These are phyloP conservation scores for Ophiostoma tasmaniense DNA, from an alignment of 2,329 filamentous ascomycete species.

Conservation along the genomic window DNA sequence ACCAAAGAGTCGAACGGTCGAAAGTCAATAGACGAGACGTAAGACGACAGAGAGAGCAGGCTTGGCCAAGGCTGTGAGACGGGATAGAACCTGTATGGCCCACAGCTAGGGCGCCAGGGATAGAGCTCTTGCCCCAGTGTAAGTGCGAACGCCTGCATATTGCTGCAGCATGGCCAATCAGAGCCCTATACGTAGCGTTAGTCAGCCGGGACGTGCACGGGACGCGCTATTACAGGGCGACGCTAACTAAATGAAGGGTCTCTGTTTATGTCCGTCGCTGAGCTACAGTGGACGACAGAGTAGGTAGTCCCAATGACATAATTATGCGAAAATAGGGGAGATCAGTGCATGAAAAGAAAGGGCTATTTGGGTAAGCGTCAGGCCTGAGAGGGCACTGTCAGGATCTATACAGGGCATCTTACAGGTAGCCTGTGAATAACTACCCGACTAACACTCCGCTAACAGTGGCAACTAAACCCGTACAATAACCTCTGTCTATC, in stretches of 20 bases:
- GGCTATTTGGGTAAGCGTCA: no score
- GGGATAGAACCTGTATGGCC: slow-evolving; percentile 1
- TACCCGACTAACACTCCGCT: no score
- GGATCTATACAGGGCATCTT: no score
- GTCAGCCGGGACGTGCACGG: not conserved
- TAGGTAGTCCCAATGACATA: not conserved
- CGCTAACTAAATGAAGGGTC: not conserved
- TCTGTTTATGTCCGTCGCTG: not conserved
- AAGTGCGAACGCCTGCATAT: not conserved
- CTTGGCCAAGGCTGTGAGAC: slow-evolving; percentile 4
- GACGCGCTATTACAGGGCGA: slow-evolving; percentile 1
- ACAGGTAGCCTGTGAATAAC: no score
- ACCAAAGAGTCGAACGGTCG: not conserved
- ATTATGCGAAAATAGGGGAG: not conserved
- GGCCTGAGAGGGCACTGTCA: no score
- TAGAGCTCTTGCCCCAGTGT: slow-evolving; percentile 5
- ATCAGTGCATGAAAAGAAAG: no score
- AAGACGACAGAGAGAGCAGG: slow-evolving; percentile 5
- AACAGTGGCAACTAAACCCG: no score
- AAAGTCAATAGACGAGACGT: not conserved
- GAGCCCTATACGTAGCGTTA: not conserved
- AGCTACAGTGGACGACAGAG: not conserved
- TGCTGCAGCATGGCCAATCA: not conserved
- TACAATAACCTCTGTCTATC: not conserved
- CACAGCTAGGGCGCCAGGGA: not conserved